These are phyloP conservation scores for Penicillium frequentans DNA, from an alignment of 2,329 filamentous ascomycete species.

Conservation along the genomic window DNA sequence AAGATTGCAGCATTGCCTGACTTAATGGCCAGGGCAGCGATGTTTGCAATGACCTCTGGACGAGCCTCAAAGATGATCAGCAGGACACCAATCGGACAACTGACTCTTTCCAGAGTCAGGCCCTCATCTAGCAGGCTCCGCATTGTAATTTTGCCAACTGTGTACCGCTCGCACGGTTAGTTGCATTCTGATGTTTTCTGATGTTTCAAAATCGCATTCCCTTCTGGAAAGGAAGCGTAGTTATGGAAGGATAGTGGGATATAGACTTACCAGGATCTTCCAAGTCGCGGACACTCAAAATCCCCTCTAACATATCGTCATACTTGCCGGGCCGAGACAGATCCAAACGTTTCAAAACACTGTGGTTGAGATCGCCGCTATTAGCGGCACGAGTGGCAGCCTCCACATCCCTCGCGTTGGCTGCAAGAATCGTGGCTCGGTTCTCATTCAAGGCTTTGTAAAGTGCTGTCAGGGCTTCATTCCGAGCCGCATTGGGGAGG, in stretches of 20 bases:
- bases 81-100: slow-evolving; percentile 94
- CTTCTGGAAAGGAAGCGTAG: background rate
- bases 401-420: slow-evolving; percentile 81
- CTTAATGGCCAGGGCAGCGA: slow-evolving; percentile 92
- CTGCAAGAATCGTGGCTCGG: slow-evolving; percentile 75
- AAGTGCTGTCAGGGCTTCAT: slow-evolving; percentile 80
- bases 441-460: slow-evolving; percentile 71
- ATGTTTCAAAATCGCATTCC: background rate
- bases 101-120: slow-evolving; percentile 80
- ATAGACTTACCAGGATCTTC: slow-evolving; percentile 70
- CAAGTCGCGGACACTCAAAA: slow-evolving; percentile 80
- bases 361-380: slow-evolving; percentile 73
- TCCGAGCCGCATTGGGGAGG: slow-evolving; percentile 72
- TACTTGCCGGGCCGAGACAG: slow-evolving; percentile 85
- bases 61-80: slow-evolving; percentile 98
- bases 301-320: slow-evolving; percentile 96
- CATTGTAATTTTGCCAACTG: slow-evolving; percentile 81
- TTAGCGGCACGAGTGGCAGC: slow-evolving; percentile 71
- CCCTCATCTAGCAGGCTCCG: slow-evolving; percentile 84
- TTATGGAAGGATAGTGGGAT: background rate
- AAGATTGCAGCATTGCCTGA: slow-evolving; percentile 96
- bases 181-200: background rate
- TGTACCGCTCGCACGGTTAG: background rate
- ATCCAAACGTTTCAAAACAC: slow-evolving; percentile 84
- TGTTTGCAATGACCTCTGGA: slow-evolving; percentile 97